Conservation (phyloP, 78 protist genomes). For the Dictyostelium firmibasis region DNA sequence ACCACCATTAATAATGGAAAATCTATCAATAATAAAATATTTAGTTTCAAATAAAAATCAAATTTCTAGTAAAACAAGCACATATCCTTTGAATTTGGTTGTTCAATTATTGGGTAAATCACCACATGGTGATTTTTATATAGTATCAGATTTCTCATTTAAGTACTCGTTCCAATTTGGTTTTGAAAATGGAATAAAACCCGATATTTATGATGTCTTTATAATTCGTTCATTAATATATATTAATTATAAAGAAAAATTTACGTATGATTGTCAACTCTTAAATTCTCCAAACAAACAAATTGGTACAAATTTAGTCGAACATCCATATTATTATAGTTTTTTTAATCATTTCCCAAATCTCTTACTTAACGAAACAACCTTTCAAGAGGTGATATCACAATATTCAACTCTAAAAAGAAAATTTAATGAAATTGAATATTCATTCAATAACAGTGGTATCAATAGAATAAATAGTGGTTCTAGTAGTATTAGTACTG, state of each 20-base stretch:
- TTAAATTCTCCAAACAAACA: not conserved
- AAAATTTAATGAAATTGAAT: not conserved
- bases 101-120: not conserved
- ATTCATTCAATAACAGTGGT: not conserved
- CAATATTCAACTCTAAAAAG: not conserved
- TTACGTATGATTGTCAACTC: not conserved
- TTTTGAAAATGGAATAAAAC: not conserved
- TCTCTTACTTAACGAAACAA: not conserved
- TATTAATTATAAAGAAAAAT: not conserved
- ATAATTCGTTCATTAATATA: not conserved
- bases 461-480: not conserved
- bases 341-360: not conserved
- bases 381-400: not conserved
- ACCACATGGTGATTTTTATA: not conserved
- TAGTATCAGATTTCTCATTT: not conserved
- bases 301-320: not conserved
- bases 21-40: not conserved
- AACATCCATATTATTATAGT: not conserved
- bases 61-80: not conserved
- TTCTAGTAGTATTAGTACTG: too few species aligned
- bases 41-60: not conserved
- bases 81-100: not conserved
- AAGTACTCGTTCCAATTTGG: not conserved
- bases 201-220: not conserved
- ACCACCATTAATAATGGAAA: not conserved